Base-by-base conservation (phyloP, 2,329 filamentous ascomycete genomes). In the Phialocephala subalpina region DNA sequence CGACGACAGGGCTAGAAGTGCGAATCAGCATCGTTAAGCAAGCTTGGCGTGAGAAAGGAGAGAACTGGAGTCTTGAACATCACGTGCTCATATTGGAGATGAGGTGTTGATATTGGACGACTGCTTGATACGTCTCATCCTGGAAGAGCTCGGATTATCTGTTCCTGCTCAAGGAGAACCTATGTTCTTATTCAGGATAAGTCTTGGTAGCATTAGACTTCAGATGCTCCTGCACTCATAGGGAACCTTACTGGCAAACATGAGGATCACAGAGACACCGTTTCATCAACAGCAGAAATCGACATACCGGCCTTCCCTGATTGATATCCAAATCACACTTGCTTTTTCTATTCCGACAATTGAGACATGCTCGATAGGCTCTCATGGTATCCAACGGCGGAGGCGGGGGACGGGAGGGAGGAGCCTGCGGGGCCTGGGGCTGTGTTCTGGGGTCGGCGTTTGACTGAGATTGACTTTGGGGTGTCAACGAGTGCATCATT, bases 261-360 rank as follows among this genome's bases (percentile, higher is more conserved):
- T 16, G 16, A 59, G 62, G 29, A 38, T 18, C 29, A 25, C 40
- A 25, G 9, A 33, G 29, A 33, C 29, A 33, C 9, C 9, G 29
- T 33, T 33, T 33, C 22, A 25, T 47, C 7, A 18, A 27, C 22
- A 33, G 2, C 16, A 22, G 33, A 55, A 59, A 53, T 14, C 12
- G 12, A 73, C 74, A 73, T 58, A 77, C 75, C 22, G 75, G 75
- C 52, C 72, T 69, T 3, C 75, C 75, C 2, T 58, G 60, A 66
- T 77, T 77, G 14, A 70, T 47, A 60, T 75, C 74, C 52, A 77
- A 66, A 67, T 76, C 73, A 67, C 75, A 77, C 55, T 75, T 76
- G 63, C 73, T 75, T 65, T 77, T 77, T 60, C 75, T 58, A 65
- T 71, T 73, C 42, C 75, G 64, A 62, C 75, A 77, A 65, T 77